Evolutionary conservation across 805 yeast species (phyloP), one percentile per base, ranked within the genome.

Genomic region (Lachancea nothofagi): DNA sequence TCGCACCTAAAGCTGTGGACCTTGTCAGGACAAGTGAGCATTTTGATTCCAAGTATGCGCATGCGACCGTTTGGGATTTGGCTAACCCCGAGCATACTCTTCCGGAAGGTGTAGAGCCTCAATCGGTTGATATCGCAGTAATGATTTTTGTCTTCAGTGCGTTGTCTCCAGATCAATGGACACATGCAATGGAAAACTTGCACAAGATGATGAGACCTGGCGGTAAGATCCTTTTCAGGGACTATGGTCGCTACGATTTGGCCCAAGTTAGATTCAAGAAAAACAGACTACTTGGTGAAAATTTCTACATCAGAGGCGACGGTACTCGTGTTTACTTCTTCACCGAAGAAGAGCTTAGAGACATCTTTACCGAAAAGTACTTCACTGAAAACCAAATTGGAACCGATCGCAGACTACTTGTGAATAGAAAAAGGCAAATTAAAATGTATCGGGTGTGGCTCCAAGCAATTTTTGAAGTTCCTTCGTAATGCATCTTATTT

Each of bases 391-490:
- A 69, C 28, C 81, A 74, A 57, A 81, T 93, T 29, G 97, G 85
- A 1, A 83, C 95, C 1, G 98, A 93, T 65, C 75, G 96, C 59
- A 69, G 98, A 52, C 69, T 93, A 51, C 68, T 93, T 48, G 97
- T 93, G 18, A 93, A 93, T 61, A 73, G 98, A 54, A 89, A 90
- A 65, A 81, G 90, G 57, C 83, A 83, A 61, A 66, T 93, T 48
- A 93, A 93, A 64, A 93, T 93, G 98, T 93, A 86, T 60, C 72
- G 98, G 54, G 85, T 88, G 43, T 93, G 98, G 98, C 66, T 93
- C 41, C 98, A 93, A 65, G 97, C 93, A 1, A 88, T 86, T 19
- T 90, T 90, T 59, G 72, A 67, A 25, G 70, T 63, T 26, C 68
- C 69, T 8, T 36, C 15, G 25, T 32, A 25, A 21, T 13, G 24